phyloP scores from a whole-genome alignment of 1,284 basidiomycete species.

The Malassezia pachydermatis region DNA sequence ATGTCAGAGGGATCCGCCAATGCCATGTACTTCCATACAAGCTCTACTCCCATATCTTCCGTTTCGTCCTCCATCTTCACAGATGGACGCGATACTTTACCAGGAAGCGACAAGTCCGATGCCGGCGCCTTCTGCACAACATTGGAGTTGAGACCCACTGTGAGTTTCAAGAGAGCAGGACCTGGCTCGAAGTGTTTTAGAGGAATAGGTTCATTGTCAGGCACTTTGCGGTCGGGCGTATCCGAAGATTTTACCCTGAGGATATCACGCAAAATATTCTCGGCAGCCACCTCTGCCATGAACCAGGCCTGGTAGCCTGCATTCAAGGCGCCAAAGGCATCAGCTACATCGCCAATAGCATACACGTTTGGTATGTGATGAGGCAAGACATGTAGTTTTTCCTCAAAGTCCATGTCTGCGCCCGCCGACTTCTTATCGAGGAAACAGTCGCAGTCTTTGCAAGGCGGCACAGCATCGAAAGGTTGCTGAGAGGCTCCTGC shows the following conservation, averaged over 20 bases:
- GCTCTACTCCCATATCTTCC: slow-evolving; percentile 36
- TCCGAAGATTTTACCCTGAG: slow-evolving; percentile 8
- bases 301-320: slow-evolving; percentile 47
- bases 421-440: slow-evolving; percentile 38
- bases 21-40: slow-evolving; percentile 43
- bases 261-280: slow-evolving; percentile 41
- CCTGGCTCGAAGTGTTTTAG: slow-evolving; percentile 31
- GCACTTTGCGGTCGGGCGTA: background rate
- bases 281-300: slow-evolving; percentile 43
- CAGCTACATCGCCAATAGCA: slow-evolving; percentile 44
- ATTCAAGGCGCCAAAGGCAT: slow-evolving; percentile 46
- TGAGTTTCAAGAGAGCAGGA: slow-evolving; percentile 40
- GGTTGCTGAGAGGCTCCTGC: slow-evolving; percentile 32
- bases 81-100: background rate
- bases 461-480: slow-evolving; percentile 33
- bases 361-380: slow-evolving; percentile 33
- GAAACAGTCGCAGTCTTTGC: slow-evolving; percentile 47
- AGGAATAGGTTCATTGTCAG: slow-evolving; percentile 7
- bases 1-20: slow-evolving; percentile 32
- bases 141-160: slow-evolving; percentile 36
- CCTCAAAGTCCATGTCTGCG: slow-evolving; percentile 10
- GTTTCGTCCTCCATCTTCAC: slow-evolving; percentile 35
- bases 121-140: slow-evolving; percentile 33
- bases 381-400: slow-evolving; percentile 6
- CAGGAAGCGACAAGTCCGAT: slow-evolving; percentile 16